Conservation (phyloP, 192 early-diverging fungal species). For the Backusella westeae region DNA sequence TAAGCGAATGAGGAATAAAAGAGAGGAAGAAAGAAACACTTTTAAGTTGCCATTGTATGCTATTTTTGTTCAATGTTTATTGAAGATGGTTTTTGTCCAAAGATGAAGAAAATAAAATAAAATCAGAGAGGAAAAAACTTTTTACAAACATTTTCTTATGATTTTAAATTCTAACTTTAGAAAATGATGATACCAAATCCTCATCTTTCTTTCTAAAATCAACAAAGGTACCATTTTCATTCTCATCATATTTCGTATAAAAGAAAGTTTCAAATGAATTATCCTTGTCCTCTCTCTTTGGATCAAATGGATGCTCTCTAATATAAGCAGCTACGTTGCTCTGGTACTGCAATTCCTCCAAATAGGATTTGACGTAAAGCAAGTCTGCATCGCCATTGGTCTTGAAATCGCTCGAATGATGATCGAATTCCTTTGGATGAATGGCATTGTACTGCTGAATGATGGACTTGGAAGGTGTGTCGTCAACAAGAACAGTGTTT, state of each 20-base stretch:
- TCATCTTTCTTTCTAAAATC: neutral
- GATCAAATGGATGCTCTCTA: slow-evolving; percentile 33
- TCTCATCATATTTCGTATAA: neutral
- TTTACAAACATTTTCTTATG: neutral
- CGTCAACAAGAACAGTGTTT: slow-evolving; percentile 56
- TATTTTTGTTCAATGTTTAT: too few species aligned
- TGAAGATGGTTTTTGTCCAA: too few species aligned
- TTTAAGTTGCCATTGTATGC: too few species aligned
- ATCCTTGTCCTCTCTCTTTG: neutral
- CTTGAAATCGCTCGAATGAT: neutral
- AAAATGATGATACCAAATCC: neutral
- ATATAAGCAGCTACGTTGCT: slow-evolving; percentile 49
- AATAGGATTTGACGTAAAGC: slow-evolving; percentile 38
- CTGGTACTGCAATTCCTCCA: slow-evolving; percentile 28
- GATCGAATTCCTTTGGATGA: slow-evolving; percentile 39
- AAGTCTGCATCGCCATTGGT: slow-evolving; percentile 39
- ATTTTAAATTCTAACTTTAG: neutral
- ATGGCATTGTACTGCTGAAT: slow-evolving; percentile 52
- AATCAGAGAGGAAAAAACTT: too few species aligned
- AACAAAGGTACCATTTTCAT: neutral
- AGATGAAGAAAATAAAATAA: too few species aligned
- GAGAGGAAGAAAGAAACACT: too few species aligned
- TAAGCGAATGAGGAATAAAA: too few species aligned
- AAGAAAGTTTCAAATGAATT: neutral
- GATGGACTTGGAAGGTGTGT: slow-evolving; percentile 45